Conservation (phyloP, 169 alveolate species). For the Cyclospora cayetanensis region DNA sequence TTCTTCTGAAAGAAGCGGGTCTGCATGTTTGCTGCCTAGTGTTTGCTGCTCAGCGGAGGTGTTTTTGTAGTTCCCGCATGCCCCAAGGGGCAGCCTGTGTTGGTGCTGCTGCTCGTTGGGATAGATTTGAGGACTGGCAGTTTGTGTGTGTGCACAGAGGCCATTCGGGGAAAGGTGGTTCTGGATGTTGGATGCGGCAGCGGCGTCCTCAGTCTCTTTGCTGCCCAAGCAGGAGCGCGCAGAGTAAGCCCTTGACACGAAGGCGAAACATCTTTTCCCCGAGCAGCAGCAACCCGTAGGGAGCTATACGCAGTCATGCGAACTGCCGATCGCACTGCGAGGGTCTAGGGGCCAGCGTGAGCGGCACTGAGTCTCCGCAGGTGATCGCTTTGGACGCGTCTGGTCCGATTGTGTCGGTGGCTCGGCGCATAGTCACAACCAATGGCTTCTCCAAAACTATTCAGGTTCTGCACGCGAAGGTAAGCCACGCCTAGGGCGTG, state of each 20-base stretch:
- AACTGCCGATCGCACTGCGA: no score
- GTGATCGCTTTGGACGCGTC: conserved; percentile 93
- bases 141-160: conserved; percentile 33
- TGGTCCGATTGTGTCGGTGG: conserved; percentile 82
- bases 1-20: conserved; percentile 73
- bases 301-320: background rate
- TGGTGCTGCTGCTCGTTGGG: background rate
- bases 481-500: conserved; percentile 17
- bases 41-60: background rate
- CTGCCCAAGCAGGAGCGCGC: conserved; percentile 91
- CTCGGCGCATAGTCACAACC: conserved; percentile 83
- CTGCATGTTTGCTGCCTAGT: background rate
- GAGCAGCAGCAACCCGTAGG: background rate
- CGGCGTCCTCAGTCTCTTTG: conserved; percentile 87
- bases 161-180: conserved; percentile 85
- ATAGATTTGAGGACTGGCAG: background rate
- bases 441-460: conserved; percentile 83
- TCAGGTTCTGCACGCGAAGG: conserved; percentile 87
- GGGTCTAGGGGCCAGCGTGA: background rate
- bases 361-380: background rate
- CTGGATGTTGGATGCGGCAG: conserved; percentile 91
- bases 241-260: conserved; percentile 79
- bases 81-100: background rate
- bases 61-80: background rate
- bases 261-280: no score